Base-by-base conservation (phyloP, 2,329 filamentous ascomycete species). In the Ascochyta lentis region DNA sequence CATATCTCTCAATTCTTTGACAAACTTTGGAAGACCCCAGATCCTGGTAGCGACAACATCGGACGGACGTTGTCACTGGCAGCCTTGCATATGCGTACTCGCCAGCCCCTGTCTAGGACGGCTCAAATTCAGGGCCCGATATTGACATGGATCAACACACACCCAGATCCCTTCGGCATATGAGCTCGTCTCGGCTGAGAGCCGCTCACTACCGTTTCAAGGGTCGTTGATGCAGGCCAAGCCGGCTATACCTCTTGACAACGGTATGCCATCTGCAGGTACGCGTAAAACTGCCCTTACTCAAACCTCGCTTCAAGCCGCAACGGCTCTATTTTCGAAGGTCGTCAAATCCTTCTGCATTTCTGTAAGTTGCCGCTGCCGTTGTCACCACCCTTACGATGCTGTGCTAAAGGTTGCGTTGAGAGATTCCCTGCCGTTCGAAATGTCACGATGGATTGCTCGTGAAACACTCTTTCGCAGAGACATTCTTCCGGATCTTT, bases 181-280 rank as follows among this genome's bases (percentile, higher is more conserved):
- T 64, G 50, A 58, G 24, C 53, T 57, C 56, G 56, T 59, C 54
- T 66, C 64, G 65, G 64, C 55, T 61, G 56, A 60, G 38, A 64
- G 54, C 67, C 62, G 66, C 62, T 52, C 63, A 62, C 58, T 48
- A 57, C 45, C 56, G 57, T 54, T 58, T 40, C 53, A 57, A 42
- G 51, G 43, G 45, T 53, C 34, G 47, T 46, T 52, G 56, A 56
- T 59, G 54, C 58, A 59, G 31, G 42, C 59, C 56, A 56, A 63
- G 55, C 50, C 58, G 60, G 51, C 50, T 60, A 56, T 57, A 43
- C 33, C 55, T 50, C 50, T 52, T 57, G 42, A 46, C 50, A 59
- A 60, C 61, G 58, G 63, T 55, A 48, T 42, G 49, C 48, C 31
- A 46, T 49, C 64, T 72, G 67, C 66, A 71, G 68, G 66, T 70